Base-by-base conservation (phyloP, 2,329 filamentous ascomycete genomes). In the Colletotrichum phormii region DNA sequence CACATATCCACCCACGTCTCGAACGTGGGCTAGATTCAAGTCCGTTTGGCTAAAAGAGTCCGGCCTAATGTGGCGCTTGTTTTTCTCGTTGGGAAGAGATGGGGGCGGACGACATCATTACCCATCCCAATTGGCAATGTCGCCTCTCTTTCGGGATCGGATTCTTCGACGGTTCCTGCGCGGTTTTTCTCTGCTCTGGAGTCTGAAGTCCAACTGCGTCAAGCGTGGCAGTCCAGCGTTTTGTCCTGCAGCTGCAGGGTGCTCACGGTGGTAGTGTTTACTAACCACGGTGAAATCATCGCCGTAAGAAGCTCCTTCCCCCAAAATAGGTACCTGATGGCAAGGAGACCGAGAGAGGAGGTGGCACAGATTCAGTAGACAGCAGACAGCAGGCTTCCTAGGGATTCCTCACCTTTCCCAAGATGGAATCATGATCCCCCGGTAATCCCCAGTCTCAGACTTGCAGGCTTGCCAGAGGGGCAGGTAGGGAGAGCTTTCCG, bases 91-190 rank as follows among this genome's bases (percentile, higher is more conserved):
- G 33, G 13, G 57, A 15, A 31, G 8, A 29, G 26, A 4, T 29
- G 37, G 37, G 37, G 37, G 37, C 18, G 29, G n/a, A 26, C 33
- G 33, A 35, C 61, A 22, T 22, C n/a, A 53, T 26, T 35, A 22
- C 29, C 46, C 61, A 26, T 53, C 49, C 22, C 13, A 49, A 26
- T 54, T 26, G 12, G 46, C 15, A 13, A 37, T n/a, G 7, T 54
- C 31, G 49, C 31, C 49, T 53, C 61, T 18, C 31, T 35, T 12
- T 35, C n/a, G n/a, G 22, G 13, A 37, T 37, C 61, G 49, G 61
- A 26, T 64, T 64, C 61, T 54, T 64, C 61, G 49, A 64, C 46
- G 61, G 29, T 24, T 31, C n/a, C 49, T 37, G n/a, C 35, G 31
- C 49, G 13, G 26, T 12, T 26, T 49, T 49, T 37, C 61, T 54